Evolutionary conservation across 495 filamentous ascomycete species (phyloP), one percentile per base, ranked within the genome.

Genomic region (Neurospora cerealis): DNA sequence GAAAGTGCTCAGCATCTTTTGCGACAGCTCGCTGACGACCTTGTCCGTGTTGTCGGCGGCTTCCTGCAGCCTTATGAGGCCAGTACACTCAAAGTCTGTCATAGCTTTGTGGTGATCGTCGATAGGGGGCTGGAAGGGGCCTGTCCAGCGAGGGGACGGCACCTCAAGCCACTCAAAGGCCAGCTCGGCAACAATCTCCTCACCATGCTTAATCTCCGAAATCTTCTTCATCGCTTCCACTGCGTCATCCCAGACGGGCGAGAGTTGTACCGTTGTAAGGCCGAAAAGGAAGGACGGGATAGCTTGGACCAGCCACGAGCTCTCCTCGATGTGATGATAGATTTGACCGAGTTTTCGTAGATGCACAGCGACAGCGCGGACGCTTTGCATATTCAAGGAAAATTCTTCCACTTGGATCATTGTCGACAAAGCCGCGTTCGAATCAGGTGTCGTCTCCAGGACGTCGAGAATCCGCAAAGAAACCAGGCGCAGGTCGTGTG

Each of bases 241-340:
- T 19, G 92, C 89, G 75, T 97, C 93, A 75, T 97, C 93, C 92
- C 94, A 97, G 28, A 95, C 81, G 19, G 92, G 93, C 6, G 93
- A 85, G 72, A 97, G 84, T 74, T 91, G 92, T 70, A 95, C 90
- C 5, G 94, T 96, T 71, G 97, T 88, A 76, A 98, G 88, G 54
- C 95, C 95, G 79, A 98, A 98, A 77, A 92, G 91, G 76, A 94
- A 98, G 17, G 89, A 85, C 1, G 94, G 92, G 38, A 98, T 86
- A 7, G 95, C 86, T 75, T 85, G 86, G 39, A 88, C 83, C 77
- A 97, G 84, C 90, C 91, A 94, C 15, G 85, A 86, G 69, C 86
- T 86, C 77, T 75, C 83, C 76, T 70, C 87, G 77, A 80, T 83
- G 79, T 72, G 88, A 78, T 82, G 89, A 92, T 77, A 91, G 76